Evolutionary conservation across 2,329 filamentous ascomycete species (phyloP).

Genomic region (Aspergillus sp.): DNA sequence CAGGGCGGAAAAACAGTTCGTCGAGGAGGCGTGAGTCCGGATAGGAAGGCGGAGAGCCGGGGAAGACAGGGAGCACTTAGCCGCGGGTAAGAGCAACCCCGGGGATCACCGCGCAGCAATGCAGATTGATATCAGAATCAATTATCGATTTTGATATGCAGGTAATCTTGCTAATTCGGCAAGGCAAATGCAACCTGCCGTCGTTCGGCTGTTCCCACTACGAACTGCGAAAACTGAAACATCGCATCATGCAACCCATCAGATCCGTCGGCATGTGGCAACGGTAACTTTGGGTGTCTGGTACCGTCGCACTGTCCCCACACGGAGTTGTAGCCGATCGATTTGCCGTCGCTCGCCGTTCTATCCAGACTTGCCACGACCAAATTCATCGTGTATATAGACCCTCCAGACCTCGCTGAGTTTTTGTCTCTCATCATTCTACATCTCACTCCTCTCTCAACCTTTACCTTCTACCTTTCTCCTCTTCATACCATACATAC

Average conservation of each 20-base stretch:
- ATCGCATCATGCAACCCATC: conserved; percentile 5
- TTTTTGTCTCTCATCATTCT: conserved; percentile 3
- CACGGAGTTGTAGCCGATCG: conserved; percentile 22
- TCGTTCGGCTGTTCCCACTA: conserved; percentile 1
- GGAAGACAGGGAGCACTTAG: neutral
- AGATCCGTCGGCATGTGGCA: conserved; percentile 31
- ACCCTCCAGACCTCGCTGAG: conserved; percentile 12
- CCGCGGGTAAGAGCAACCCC: conserved; percentile 6
- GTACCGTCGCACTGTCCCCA: conserved; percentile 35
- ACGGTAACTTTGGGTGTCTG: conserved; percentile 9
- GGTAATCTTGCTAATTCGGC: neutral
- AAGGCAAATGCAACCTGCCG: neutral
- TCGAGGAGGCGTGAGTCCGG: neutral
- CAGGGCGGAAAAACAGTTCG: neutral
- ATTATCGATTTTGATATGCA: neutral
- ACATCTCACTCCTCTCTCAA: neutral
- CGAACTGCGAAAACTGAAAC: conserved; percentile 1
- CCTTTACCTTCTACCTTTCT: neutral
- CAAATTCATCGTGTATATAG: conserved; percentile 19
- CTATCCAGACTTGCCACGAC: conserved; percentile 13
- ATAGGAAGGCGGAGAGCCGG: neutral
- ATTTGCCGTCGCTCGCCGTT: conserved; percentile 24
- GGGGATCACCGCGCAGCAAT: conserved; percentile 1
- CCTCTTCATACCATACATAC: neutral
- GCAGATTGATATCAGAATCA: neutral